A percentile compares a stretch with the other conserved stretches of the same genome.
These are phyloP conservation scores for Brassica nigra DNA, from an alignment of 345 rosid species.

Conservation along the genomic window DNA sequence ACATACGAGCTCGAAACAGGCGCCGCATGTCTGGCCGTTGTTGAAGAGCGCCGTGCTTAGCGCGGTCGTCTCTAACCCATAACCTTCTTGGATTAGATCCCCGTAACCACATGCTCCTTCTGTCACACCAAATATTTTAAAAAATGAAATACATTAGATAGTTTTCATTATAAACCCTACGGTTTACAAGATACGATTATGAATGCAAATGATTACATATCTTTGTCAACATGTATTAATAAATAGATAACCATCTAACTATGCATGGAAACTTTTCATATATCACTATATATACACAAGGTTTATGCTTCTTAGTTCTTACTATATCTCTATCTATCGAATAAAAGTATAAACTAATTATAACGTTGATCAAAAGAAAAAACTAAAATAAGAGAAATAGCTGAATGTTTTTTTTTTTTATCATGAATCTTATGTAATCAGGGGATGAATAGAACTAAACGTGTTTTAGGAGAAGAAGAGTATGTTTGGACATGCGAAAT, in stretches of 20 bases:
- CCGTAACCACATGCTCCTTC: conserved; percentile 83
- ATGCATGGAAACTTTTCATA: no score
- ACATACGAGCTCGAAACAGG: conserved; percentile 65
- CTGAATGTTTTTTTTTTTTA: no score
- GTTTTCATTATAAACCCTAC: background rate
- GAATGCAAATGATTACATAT: background rate
- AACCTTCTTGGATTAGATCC: conserved; percentile 58
- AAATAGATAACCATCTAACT: background rate
- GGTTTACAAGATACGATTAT: background rate
- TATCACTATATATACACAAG: background rate
- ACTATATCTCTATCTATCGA: no score
- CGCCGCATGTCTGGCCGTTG: conserved; percentile 30
- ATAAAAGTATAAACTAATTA: no score
- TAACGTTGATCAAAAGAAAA: no score
- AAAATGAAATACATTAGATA: background rate
- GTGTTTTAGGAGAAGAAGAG: no score
- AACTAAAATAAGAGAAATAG: no score
- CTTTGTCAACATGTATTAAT: background rate
- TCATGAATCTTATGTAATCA: no score
- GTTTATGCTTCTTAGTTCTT: no score
- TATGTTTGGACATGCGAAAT: no score
- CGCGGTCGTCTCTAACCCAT: conserved; percentile 60
- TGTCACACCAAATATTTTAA: conserved; percentile 12
- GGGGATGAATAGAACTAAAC: no score
- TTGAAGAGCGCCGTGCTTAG: conserved; percentile 71